These are phyloP conservation scores for Solanum chiquidenum DNA, from an alignment of 257 asterid genomes.

Conservation along the genomic window DNA sequence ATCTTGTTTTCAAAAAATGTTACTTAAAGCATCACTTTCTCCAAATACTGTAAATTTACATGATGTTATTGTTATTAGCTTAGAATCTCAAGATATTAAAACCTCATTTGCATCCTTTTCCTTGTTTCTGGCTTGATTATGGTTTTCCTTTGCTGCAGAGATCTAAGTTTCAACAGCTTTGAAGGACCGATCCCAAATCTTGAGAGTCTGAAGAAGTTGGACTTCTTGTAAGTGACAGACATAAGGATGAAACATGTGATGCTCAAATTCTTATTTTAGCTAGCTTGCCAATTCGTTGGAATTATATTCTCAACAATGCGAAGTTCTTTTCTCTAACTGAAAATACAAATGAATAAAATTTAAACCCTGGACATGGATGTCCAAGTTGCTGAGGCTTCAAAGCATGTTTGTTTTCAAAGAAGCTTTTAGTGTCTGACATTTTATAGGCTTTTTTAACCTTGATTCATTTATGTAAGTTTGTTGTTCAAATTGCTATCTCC, in stretches of 20 bases:
- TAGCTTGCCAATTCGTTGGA: neutral
- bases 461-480: neutral
- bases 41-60: neutral
- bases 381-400: neutral
- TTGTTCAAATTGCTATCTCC: neutral
- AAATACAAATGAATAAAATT: neutral
- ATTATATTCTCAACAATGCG: neutral
- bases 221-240: slow-evolving; percentile 19
- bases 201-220: neutral
- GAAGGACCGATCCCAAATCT: slow-evolving; percentile 36
- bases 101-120: neutral
- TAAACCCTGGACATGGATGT: neutral
- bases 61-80: neutral
- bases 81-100: neutral
- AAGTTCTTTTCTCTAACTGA: neutral
- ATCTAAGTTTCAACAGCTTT: slow-evolving; percentile 49
- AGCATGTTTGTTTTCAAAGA: neutral
- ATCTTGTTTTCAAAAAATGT: neutral
- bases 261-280: neutral
- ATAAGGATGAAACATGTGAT: neutral
- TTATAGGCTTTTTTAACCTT: neutral
- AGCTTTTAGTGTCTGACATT: neutral
- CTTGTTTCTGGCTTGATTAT: neutral
- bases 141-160: slow-evolving; percentile 25
- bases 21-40: neutral